These are phyloP conservation scores for Rhodotorula diobovata DNA, from an alignment of 768 basidiomycete species.

Conservation along the genomic window DNA sequence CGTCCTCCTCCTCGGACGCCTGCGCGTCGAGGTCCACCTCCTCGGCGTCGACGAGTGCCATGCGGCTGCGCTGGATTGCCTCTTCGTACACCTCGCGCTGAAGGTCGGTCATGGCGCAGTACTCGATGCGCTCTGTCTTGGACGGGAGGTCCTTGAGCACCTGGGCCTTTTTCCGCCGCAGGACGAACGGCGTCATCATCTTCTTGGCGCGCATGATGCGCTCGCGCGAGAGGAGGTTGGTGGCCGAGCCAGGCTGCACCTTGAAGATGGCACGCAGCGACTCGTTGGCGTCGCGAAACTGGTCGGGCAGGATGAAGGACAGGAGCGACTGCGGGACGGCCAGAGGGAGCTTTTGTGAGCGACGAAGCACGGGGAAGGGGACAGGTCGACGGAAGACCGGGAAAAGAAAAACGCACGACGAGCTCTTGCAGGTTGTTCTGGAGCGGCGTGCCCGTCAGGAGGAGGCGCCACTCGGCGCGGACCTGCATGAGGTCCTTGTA, in stretches of 20 bases:
- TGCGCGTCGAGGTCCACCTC: constrained; percentile 44
- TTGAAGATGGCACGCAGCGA: constrained; percentile 92
- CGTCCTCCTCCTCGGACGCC: constrained; percentile 47
- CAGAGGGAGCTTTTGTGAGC: neutral
- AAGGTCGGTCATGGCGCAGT: constrained; percentile 83
- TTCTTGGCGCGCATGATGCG: constrained; percentile 92
- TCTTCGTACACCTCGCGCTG: constrained; percentile 82
- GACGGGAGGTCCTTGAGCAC: constrained; percentile 88
- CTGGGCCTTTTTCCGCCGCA: constrained; percentile 94
- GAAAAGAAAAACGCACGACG: constrained; percentile 46
- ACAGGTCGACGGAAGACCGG: neutral
- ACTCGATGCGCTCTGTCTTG: constrained; percentile 87
- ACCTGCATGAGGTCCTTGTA: constrained; percentile 83
- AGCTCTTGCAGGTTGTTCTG: constrained; percentile 57
- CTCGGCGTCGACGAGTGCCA: constrained; percentile 54
- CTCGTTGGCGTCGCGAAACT: constrained; percentile 70
- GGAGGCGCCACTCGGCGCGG: constrained; percentile 78
- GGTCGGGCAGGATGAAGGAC: constrained; percentile 92
- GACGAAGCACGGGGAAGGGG: neutral
- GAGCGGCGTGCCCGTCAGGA: constrained; percentile 91
- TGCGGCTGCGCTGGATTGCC: constrained; percentile 75
- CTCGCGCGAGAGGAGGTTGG: constrained; percentile 81
- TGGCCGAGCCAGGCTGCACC: constrained; percentile 75
- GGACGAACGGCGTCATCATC: constrained; percentile 98
- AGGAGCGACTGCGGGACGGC: constrained; percentile 77